Base-by-base conservation (phyloP, 768 basidiomycete species). In the Gyrodon lividus region DNA sequence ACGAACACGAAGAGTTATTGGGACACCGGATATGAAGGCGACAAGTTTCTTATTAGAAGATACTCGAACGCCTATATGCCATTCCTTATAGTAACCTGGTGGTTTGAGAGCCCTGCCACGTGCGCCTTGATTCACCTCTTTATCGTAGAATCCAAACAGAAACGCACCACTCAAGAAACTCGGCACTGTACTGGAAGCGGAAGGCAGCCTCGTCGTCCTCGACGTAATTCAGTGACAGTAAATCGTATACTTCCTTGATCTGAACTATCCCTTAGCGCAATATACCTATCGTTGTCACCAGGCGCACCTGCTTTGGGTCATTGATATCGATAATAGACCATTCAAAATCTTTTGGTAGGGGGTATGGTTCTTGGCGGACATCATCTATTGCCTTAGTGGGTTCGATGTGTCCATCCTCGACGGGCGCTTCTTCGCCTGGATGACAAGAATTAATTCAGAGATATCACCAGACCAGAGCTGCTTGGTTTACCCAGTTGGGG, bases 151-250 rank as follows among this genome's bases (percentile, higher is more conserved):
- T 46, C 16, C 31, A 14, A 50, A 35, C 38, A 43, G n/a, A 33
- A 28, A 10, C 72, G 22, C 58, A 90, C 97, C 97, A 99, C 66
- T 84, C 75, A 26, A 99, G 74, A 69, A 99, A 99, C 67, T 98
- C 93, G 4, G 92, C 84, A 38, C 87, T 90, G 62, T 99, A 99
- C 65, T 91, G 85, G 77, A 99, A 98, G 31, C 97, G 84, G 78
- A 98, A 97, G n/a, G 89, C 79, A 5, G 95, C 95, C 44, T 92
- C 88, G 59, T 91, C 87, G 64, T 99, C 97, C 68, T 99, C 97
- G 40, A 99, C 94, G 60, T 98, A 99, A 70, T 98, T 89, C 12
- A 86, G 77, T 4, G 92, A 97, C 35, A 99, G 74, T 2, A 99
- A 77, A 57, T 93, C 86, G 62, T 97, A 91, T 12, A 98, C 84